Evolutionary conservation across 2,329 filamentous ascomycete species (phyloP), one percentile per base, ranked within the genome.

Genomic region (Botrytis aclada): DNA sequence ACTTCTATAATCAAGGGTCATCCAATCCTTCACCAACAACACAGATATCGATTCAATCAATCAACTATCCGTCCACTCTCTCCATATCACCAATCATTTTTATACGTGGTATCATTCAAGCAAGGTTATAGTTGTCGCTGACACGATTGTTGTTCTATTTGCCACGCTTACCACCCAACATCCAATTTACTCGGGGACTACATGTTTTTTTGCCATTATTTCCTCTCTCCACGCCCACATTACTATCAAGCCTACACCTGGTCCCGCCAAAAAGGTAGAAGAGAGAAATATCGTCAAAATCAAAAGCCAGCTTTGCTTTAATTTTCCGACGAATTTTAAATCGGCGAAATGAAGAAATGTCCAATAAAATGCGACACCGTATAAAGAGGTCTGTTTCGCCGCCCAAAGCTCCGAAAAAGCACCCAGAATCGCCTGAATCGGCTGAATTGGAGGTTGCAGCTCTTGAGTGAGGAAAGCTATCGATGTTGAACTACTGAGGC

Each of bases 171-270:
- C 32, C 20, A 47, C 29, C 20, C 2, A 20, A 47, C 16, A 47
- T 47, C 6, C 32, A 34, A 25, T 43, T 70, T 18, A 70, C 41
- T 61, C 37, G 8, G 12, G 34, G 3, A n/a, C 3, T 43, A 34
- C 7, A 41, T 58, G 32, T n/a, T 70, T 70, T 64, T 60, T 73
- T 0, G 81, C 80, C 63, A 83, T 71, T 8, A 77, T 75, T 58
- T 81, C 79, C 70, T 83, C 82, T 73, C 82, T 81, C 77, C 79
- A 82, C 18, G 78, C 74, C 80, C 80, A 83, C 74, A 77, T 78
- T 22, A 75, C 72, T 14, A 77, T 75, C 70, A 82, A 73, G 4
- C 77, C 76, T 18, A 79, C 79, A 58, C 81, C 81, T 47, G 81
- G 80, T 1, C 82, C 81, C 34, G 74, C 65, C 34, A 79, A 70